A percentile compares a stretch with the other conserved stretches of the same genome.
These are phyloP conservation scores for Exophiala bonariae DNA, from an alignment of 2,329 filamentous ascomycete species.

Conservation along the genomic window DNA sequence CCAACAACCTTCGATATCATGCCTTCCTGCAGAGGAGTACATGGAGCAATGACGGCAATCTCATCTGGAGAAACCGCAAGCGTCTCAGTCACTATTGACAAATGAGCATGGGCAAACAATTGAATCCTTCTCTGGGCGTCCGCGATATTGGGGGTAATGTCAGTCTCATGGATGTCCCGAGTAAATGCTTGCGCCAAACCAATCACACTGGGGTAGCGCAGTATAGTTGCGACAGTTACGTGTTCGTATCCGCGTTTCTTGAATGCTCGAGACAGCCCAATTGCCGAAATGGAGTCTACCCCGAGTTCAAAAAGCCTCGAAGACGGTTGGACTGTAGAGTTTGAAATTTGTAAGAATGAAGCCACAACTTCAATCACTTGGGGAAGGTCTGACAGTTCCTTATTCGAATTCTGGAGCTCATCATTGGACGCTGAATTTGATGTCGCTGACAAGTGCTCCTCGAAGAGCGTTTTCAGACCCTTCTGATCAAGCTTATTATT, in stretches of 20 bases:
- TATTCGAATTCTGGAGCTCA: slow-evolving; percentile 22
- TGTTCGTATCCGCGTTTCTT: slow-evolving; percentile 61
- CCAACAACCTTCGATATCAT: slow-evolving; percentile 73
- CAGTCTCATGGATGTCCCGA: slow-evolving; percentile 1
- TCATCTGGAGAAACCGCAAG: slow-evolving; percentile 53
- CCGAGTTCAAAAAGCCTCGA: slow-evolving; percentile 83
- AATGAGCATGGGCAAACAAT: slow-evolving; percentile 65
- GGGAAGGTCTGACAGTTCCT: slow-evolving; percentile 32
- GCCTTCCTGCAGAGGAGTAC: slow-evolving; percentile 82
- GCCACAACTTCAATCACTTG: slow-evolving; percentile 50
- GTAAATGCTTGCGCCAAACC: slow-evolving; percentile 39
- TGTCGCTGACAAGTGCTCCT: slow-evolving; percentile 46
- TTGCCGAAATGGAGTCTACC: slow-evolving; percentile 82
- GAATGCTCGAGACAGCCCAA: slow-evolving; percentile 66
- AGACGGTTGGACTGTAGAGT: slow-evolving; percentile 47
- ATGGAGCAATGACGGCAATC: slow-evolving; percentile 75
- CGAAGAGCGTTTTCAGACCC: slow-evolving; percentile 66
- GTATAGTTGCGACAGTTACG: slow-evolving; percentile 65
- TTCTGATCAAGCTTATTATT: slow-evolving; percentile 89
- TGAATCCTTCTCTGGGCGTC: slow-evolving; percentile 62
- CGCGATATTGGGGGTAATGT: slow-evolving; percentile 28
- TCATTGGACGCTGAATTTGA: slow-evolving; percentile 58
- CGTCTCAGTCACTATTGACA: slow-evolving; percentile 50
- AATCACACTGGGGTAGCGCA: slow-evolving; percentile 59
- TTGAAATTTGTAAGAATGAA: slow-evolving; percentile 47